These are phyloP conservation scores for Pythium myriotylum DNA, from an alignment of 352 stramenopile species.

Conservation along the genomic window DNA sequence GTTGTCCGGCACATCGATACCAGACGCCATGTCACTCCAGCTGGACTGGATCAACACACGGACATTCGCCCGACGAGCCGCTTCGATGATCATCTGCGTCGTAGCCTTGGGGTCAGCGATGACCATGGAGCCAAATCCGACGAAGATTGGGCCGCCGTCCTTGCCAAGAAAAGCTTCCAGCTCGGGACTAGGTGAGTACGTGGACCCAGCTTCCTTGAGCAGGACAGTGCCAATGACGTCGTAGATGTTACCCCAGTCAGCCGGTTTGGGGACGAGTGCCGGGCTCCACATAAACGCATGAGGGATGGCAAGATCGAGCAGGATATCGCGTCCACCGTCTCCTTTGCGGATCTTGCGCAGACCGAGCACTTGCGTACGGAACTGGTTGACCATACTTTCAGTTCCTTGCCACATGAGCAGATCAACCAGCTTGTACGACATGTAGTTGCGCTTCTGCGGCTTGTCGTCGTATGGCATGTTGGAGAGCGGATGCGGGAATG, in stretches of 20 bases:
- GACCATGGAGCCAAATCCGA: conserved; percentile 95
- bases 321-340: conserved; percentile 53
- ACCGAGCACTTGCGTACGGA: conserved; percentile 57
- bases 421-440: conserved; percentile 91
- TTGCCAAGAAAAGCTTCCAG: conserved; percentile 65
- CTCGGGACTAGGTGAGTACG: conserved; percentile 53
- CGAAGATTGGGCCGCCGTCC: conserved; percentile 85
- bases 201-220: conserved; percentile 39
- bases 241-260: conserved; percentile 89
- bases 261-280: conserved; percentile 83
- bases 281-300: conserved; percentile 91
- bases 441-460: conserved; percentile 64
- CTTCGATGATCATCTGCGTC: conserved; percentile 87
- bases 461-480: conserved; percentile 80
- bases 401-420: conserved; percentile 74
- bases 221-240: conserved; percentile 89
- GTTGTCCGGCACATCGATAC: conserved; percentile 49
- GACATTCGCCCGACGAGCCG: conserved; percentile 54
- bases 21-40: conserved; percentile 81
- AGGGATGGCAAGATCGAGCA: conserved; percentile 76
- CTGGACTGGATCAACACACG: conserved; percentile 91
- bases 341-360: conserved; percentile 69
- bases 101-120: conserved; percentile 73
- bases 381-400: conserved; percentile 80
- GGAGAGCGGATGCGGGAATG: conserved; percentile 91